These are phyloP conservation scores for Otatea glauca DNA, from an alignment of 176 grass and related monocot species.

Conservation along the genomic window DNA sequence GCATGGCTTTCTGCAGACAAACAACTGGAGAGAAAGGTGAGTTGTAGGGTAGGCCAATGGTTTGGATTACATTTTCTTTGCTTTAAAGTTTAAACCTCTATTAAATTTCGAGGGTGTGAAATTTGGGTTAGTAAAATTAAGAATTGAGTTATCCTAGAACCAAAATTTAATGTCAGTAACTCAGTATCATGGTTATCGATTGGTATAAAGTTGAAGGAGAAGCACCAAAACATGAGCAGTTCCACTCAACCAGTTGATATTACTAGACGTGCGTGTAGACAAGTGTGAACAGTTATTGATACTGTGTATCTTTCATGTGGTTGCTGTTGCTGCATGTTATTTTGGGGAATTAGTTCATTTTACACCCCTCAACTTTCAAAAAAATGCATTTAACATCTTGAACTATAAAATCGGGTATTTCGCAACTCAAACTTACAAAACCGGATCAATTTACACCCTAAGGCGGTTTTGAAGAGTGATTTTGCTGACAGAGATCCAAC, in stretches of 20 bases:
- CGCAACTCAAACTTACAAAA: too few species aligned
- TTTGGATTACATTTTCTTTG: background rate
- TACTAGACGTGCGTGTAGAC: background rate
- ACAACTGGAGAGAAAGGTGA: constrained; percentile 80
- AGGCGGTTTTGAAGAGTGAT: too few species aligned
- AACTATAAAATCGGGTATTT: too few species aligned
- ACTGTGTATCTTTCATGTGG: background rate
- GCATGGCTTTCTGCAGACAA: constrained; percentile 82
- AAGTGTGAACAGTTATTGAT: background rate
- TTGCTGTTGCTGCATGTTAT: constrained; percentile 12
- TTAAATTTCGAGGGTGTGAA: background rate
- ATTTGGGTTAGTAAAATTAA: background rate
- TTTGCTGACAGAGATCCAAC: too few species aligned
- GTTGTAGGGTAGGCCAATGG: constrained; percentile 11
- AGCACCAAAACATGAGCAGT: background rate
- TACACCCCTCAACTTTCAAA: too few species aligned
- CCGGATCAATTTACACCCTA: too few species aligned
- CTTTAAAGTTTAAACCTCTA: background rate
- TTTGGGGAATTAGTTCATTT: background rate
- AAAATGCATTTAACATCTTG: too few species aligned
- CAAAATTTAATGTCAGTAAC: background rate
- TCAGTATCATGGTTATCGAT: background rate
- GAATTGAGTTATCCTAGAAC: background rate
- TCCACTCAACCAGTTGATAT: background rate
- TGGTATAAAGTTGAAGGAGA: constrained; percentile 16